Percentiles rank a stretch among this genome's conserved stretches.
Conservation (phyloP, 2,329 filamentous ascomycete species). For the Penicillium hesseltinei region DNA sequence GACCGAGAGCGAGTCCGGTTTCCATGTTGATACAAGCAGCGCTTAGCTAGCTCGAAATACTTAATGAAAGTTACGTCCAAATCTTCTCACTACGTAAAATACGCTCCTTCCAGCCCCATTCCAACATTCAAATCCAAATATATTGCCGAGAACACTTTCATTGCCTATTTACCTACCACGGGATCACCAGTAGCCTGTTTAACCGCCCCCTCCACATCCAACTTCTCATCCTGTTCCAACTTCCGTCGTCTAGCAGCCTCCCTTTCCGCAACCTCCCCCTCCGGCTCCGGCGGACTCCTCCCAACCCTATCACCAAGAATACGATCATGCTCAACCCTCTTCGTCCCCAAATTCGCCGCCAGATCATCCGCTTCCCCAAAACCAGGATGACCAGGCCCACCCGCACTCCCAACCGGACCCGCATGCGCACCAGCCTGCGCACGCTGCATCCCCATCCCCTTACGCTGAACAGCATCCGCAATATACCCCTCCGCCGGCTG, state of each 20-base stretch:
- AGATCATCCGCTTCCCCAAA: constrained; percentile 34
- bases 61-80: constrained; percentile 6
- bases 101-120: not conserved
- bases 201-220: constrained; percentile 32
- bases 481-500: constrained; percentile 38
- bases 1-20: not conserved
- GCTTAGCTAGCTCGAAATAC: constrained; percentile 1
- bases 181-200: constrained; percentile 28
- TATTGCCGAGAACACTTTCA: not conserved
- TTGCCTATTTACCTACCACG: constrained; percentile 22
- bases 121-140: not conserved
- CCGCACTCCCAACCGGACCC: constrained; percentile 33
- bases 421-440: constrained; percentile 38
- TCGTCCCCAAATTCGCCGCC: constrained; percentile 35
- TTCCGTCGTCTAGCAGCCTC: constrained; percentile 28
- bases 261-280: constrained; percentile 15
- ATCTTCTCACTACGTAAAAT: not conserved
- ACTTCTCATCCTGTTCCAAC: constrained; percentile 26
- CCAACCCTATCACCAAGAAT: constrained; percentile 30
- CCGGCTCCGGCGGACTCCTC: constrained; percentile 18
- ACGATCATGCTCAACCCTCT: constrained; percentile 35
- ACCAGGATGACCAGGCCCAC: constrained; percentile 29
- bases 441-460: constrained; percentile 22
- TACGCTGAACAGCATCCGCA: constrained; percentile 30
- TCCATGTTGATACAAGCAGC: constrained; percentile 1